Percentiles rank a stretch among this genome's conserved stretches.
These are phyloP conservation scores for Calocybe indica DNA, from an alignment of 768 basidiomycete genomes.

Conservation along the genomic window DNA sequence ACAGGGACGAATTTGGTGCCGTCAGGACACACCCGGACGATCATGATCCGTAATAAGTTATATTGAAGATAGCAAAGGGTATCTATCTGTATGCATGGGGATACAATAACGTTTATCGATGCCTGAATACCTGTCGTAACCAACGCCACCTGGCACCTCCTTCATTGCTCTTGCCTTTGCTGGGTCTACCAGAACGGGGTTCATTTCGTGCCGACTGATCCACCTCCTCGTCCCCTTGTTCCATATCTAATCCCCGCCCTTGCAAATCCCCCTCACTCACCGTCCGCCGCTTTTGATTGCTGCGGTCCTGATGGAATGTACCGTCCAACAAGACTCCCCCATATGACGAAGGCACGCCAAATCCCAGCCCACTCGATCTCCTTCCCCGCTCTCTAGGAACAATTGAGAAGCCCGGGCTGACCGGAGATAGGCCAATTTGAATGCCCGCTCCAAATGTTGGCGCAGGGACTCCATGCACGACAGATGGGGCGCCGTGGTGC, in stretches of 20 bases:
- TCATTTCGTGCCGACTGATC: slow-evolving; percentile 6
- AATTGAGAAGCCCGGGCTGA: slow-evolving; percentile 75
- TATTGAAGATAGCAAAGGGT: no score
- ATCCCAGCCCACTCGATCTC: slow-evolving; percentile 30
- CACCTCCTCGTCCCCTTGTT: background rate
- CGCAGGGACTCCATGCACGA: slow-evolving; percentile 1
- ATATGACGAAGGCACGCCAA: slow-evolving; percentile 7
- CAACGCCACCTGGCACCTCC: slow-evolving; percentile 18
- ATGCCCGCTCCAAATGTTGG: slow-evolving; percentile 47
- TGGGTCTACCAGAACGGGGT: slow-evolving; percentile 1
- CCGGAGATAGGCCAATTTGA: slow-evolving; percentile 69
- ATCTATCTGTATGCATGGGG: no score
- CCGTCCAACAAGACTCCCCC: slow-evolving; percentile 22
- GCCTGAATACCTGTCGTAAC: slow-evolving; percentile 15
- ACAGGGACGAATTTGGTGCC: background rate
- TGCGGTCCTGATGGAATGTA: slow-evolving; percentile 7
- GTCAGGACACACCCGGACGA: background rate
- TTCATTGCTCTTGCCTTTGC: slow-evolving; percentile 5
- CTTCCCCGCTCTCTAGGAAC: slow-evolving; percentile 48
- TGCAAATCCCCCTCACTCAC: slow-evolving; percentile 46
- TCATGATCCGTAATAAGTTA: no score
- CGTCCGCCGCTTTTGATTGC: no score
- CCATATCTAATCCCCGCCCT: slow-evolving; percentile 9
- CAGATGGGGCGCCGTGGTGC: no score
- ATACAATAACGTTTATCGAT: background rate